These are phyloP conservation scores for Candida gigantensis DNA, from an alignment of 1,139 yeast genomes.

Conservation along the genomic window DNA sequence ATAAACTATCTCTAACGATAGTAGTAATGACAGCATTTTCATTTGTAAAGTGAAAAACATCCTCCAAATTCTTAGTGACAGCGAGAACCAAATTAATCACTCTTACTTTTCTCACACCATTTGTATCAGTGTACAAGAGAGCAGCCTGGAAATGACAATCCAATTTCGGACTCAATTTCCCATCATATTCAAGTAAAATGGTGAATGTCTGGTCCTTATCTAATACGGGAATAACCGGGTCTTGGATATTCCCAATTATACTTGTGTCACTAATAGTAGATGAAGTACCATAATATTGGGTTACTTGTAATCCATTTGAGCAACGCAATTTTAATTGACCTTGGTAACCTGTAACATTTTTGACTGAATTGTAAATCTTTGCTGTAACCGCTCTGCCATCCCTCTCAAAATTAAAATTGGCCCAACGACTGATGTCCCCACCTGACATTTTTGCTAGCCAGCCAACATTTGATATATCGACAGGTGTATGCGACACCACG, in stretches of 20 bases:
- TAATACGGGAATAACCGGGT: conserved; percentile 72
- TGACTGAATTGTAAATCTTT: conserved; percentile 53
- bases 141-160: conserved; percentile 96
- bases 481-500: conserved; percentile 62
- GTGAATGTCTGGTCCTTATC: conserved; percentile 68
- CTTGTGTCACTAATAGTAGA: conserved; percentile 29
- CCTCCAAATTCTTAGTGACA: conserved; percentile 71
- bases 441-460: conserved; percentile 70
- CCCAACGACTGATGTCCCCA: conserved; percentile 67
- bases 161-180: conserved; percentile 64
- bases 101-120: conserved; percentile 80
- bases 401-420: conserved; percentile 64
- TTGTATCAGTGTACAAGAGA: conserved; percentile 72
- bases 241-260: conserved; percentile 45
- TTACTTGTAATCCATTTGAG: conserved; percentile 83
- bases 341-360: conserved; percentile 64
- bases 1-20: conserved; percentile 69
- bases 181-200: conserved; percentile 75
- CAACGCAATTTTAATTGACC: conserved; percentile 84
- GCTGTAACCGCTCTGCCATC: conserved; percentile 71
- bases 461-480: conserved; percentile 77
- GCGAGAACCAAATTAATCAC: conserved; percentile 82
- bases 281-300: conserved; percentile 67
- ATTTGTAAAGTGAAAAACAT: conserved; percentile 80
- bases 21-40: conserved; percentile 76